These are phyloP conservation scores for Candida tropicalis DNA, from an alignment of 1,139 yeast genomes.

Conservation along the genomic window DNA sequence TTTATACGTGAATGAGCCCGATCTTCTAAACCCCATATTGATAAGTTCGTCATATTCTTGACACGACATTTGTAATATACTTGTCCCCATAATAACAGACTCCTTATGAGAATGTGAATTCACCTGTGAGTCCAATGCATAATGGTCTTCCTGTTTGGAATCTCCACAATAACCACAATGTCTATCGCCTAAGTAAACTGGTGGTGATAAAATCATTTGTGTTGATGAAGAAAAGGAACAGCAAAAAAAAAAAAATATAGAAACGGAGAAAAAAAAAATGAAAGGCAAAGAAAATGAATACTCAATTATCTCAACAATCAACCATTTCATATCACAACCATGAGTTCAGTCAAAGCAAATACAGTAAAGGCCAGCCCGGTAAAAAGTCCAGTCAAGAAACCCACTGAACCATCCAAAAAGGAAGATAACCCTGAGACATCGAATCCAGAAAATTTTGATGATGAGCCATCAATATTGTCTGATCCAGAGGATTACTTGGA, in stretches of 20 bases:
- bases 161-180: constrained; percentile 71
- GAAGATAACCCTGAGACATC: constrained; percentile 12
- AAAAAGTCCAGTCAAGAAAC: constrained; percentile 21
- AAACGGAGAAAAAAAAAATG: neutral
- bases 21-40: constrained; percentile 76
- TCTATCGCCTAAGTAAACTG: constrained; percentile 25
- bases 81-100: constrained; percentile 50
- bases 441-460: constrained; percentile 23
- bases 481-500: constrained; percentile 54
- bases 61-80: constrained; percentile 49
- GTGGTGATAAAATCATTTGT: constrained; percentile 16
- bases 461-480: constrained; percentile 38
- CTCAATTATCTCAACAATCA: no score
- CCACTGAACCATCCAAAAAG: constrained; percentile 11
- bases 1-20: constrained; percentile 74
- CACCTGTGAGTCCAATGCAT: constrained; percentile 34
- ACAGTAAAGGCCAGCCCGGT: constrained; percentile 9
- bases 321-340: neutral
- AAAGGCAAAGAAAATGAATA: no score
- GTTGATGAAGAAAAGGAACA: neutral
- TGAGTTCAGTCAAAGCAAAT: constrained; percentile 1
- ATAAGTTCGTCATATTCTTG: constrained; percentile 63
- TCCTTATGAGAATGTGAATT: constrained; percentile 21
- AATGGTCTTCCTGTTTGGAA: constrained; percentile 38
- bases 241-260: neutral